These are phyloP conservation scores for Talaromyces sp. DNA, from an alignment of 2,329 filamentous ascomycete species.

Conservation along the genomic window DNA sequence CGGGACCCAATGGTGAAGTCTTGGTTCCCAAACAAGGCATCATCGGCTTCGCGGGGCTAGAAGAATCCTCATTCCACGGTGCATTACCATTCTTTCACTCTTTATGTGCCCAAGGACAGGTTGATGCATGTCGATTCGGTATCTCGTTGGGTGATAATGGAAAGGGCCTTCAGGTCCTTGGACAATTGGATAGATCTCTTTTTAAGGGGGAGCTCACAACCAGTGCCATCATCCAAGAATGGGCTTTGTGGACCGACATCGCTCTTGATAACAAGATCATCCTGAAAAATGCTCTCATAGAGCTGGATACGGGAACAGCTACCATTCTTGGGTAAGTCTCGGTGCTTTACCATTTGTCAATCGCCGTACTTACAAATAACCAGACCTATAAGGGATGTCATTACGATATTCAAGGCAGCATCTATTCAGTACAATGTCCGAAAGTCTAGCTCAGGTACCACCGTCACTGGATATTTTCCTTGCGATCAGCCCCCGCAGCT, in stretches of 20 bases:
- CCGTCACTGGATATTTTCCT: constrained; percentile 5
- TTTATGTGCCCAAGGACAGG: constrained; percentile 3
- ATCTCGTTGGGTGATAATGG: not conserved
- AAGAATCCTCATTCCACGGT: not conserved
- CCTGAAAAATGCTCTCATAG: constrained; percentile 1
- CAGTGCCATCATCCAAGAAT: constrained; percentile 7
- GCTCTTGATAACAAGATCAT: constrained; percentile 3
- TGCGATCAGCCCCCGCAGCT: constrained; percentile 5
- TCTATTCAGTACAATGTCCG: constrained; percentile 1
- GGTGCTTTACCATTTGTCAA: not conserved
- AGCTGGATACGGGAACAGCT: constrained; percentile 5
- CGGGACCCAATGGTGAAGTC: not conserved
- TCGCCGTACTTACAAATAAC: not conserved
- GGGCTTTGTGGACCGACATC: constrained; percentile 7
- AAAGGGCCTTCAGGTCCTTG: constrained; percentile 3
- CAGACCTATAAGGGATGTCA: not conserved
- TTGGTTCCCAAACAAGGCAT: constrained; percentile 9
- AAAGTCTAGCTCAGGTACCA: not conserved
- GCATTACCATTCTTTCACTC: constrained; percentile 8
- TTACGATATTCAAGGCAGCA: not conserved
- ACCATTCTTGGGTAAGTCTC: constrained; percentile 2
- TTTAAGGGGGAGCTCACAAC: constrained; percentile 9
- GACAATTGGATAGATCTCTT: constrained; percentile 1
- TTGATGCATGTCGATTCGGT: constrained; percentile 8
- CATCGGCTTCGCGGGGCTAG: constrained; percentile 4